Conservation (phyloP, 805 yeast species). For the Barnettozyma siamensis region DNA sequence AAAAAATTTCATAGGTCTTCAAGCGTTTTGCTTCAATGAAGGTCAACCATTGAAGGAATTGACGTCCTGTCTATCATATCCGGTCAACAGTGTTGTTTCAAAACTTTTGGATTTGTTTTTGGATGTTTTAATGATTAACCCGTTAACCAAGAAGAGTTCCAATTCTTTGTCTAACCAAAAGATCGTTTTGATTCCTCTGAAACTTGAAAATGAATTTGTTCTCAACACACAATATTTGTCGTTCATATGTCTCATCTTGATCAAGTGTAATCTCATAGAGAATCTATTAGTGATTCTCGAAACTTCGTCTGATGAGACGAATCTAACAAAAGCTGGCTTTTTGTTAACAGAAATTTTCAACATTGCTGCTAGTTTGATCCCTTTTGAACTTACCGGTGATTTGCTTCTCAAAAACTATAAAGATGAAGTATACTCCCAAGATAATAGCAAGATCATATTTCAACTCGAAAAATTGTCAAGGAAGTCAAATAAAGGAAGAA, state of each 20-base stretch:
- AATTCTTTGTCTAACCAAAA: conserved; percentile 10
- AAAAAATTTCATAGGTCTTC: conserved; percentile 72
- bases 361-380: conserved; percentile 49
- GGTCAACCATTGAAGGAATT: conserved; percentile 52
- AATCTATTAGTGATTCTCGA: conserved; percentile 40
- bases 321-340: conserved; percentile 52
- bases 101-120: conserved; percentile 66
- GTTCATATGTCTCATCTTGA: conserved; percentile 47
- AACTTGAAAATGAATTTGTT: conserved; percentile 36
- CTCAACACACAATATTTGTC: conserved; percentile 63
- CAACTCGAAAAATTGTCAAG: conserved; percentile 42
- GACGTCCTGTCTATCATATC: conserved; percentile 54
- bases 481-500: conserved; percentile 33
- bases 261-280: conserved; percentile 49
- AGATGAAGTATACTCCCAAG: conserved; percentile 1
- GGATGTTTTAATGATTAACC: conserved; percentile 57
- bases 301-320: conserved; percentile 37
- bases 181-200: conserved; percentile 22
- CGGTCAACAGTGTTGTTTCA: conserved; percentile 51
- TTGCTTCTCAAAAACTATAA: conserved; percentile 2
- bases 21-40: conserved; percentile 53
- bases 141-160: conserved; percentile 31
- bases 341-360: conserved; percentile 58
- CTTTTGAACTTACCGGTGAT: conserved; percentile 34
- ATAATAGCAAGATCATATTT: conserved; percentile 31